A percentile compares a stretch with the other conserved stretches of the same genome.
Evolutionary conservation across 75 land plant genomes (phyloP).

Genomic region (Pseudotsuga menziesii): DNA sequence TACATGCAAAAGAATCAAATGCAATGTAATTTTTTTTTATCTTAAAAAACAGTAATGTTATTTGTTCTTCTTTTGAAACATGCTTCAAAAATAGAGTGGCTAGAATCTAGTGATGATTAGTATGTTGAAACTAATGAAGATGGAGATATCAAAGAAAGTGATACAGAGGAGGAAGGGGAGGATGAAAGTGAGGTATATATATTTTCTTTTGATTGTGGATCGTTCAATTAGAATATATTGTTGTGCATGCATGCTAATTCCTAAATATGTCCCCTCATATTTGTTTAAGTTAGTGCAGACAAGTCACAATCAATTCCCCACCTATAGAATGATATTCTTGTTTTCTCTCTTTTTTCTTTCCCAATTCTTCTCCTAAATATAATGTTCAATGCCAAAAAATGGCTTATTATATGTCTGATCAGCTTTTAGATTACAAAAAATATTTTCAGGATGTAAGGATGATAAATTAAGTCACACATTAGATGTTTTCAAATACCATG

Average conservation of each 20-base stretch:
- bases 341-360: not conserved
- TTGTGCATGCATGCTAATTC: not conserved
- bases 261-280: not conserved
- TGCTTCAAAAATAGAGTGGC: conserved; percentile 74
- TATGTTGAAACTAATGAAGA: conserved; percentile 57
- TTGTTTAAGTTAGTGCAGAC: not conserved
- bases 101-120: conserved; percentile 44
- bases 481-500: not conserved
- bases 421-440: not conserved
- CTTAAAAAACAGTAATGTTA: not conserved
- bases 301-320: not conserved
- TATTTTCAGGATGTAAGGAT: not conserved
- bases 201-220: not conserved
- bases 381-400: not conserved
- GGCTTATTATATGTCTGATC: not conserved
- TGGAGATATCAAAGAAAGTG: conserved; percentile 32
- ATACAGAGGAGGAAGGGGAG: conserved; percentile 38
- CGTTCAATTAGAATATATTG: not conserved
- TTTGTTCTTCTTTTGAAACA: conserved; percentile 11
- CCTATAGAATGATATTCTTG: not conserved
- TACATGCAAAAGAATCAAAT: not conserved
- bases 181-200: conserved; percentile 38
- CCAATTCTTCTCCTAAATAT: not conserved
- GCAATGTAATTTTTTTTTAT: not conserved
- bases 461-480: not conserved